These are phyloP conservation scores for Neofusicoccum parvum DNA, from an alignment of 2,329 filamentous ascomycete genomes.

Conservation along the genomic window DNA sequence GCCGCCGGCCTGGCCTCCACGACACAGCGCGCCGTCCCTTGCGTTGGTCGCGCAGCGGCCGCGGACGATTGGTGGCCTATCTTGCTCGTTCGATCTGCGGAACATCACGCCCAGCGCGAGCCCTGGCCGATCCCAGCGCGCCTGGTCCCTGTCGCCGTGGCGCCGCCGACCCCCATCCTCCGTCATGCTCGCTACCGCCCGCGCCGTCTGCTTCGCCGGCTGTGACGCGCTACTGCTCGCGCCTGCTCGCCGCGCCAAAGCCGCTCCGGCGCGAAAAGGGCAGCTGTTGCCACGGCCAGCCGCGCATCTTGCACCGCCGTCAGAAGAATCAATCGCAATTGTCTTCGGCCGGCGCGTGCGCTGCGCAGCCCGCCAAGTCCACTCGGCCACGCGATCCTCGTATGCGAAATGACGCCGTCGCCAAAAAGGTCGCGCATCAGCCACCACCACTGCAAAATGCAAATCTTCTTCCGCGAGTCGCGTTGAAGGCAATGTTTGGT, in stretches of 20 bases:
- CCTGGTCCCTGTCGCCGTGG: background rate
- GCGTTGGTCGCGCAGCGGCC: no score
- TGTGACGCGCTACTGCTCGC: background rate
- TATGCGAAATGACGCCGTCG: slow-evolving; percentile 14
- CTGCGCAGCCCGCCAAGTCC: background rate
- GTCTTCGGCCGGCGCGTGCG: no score
- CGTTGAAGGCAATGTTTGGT: background rate
- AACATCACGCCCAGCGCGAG: background rate
- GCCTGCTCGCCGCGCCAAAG: background rate
- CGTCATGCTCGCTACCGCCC: no score
- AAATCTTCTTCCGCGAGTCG: no score
- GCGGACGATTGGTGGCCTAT: background rate
- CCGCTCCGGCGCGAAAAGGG: background rate
- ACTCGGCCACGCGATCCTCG: background rate
- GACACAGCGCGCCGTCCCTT: no score
- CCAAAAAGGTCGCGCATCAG: background rate
- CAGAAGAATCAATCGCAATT: no score
- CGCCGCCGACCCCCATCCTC: background rate
- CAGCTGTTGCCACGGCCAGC: background rate
- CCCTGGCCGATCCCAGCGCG: background rate
- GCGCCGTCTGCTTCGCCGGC: background rate
- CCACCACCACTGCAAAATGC: background rate
- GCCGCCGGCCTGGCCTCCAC: no score
- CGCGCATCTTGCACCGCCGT: no score
- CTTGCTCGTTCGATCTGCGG: background rate